A percentile compares a stretch with the other conserved stretches of the same genome.
Evolutionary conservation across 164 flowering plant genomes (phyloP).

Genomic region (Akebia trifoliata): DNA sequence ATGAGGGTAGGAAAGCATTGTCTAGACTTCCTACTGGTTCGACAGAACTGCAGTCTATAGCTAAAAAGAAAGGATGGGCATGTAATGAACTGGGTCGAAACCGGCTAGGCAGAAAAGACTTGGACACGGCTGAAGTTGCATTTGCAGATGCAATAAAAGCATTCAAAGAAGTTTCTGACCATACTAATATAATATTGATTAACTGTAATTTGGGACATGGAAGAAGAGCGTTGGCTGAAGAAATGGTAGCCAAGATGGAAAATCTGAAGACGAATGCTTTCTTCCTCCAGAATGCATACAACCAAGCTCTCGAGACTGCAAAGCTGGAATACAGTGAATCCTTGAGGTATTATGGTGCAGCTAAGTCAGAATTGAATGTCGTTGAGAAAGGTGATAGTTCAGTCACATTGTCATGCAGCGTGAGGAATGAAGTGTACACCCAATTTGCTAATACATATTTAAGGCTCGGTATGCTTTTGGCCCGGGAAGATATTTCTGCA

Average conservation of each 20-base stretch:
- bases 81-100: constrained; percentile 89
- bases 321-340: constrained; percentile 70
- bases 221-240: constrained; percentile 86
- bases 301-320: constrained; percentile 59
- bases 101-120: constrained; percentile 53
- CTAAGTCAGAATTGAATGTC: constrained; percentile 51
- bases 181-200: constrained; percentile 71
- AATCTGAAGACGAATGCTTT: constrained; percentile 34
- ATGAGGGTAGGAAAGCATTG: constrained; percentile 63
- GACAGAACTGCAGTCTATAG: constrained; percentile 46
- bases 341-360: constrained; percentile 71
- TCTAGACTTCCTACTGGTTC: constrained; percentile 42
- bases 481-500: constrained; percentile 57
- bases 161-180: constrained; percentile 71
- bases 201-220: constrained; percentile 92
- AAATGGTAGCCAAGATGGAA: constrained; percentile 59
- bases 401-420: constrained; percentile 24
- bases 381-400: constrained; percentile 27
- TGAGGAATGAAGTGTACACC: constrained; percentile 71
- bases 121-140: constrained; percentile 71
- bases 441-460: constrained; percentile 90
- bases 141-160: constrained; percentile 82
- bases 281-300: constrained; percentile 47
- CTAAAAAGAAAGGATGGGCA: constrained; percentile 91
- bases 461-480: constrained; percentile 91